Percentiles rank a stretch among this genome's conserved stretches.
phyloP scores from a whole-genome alignment of 192 early-diverging fungal species.

The Coemansia sp. region DNA sequence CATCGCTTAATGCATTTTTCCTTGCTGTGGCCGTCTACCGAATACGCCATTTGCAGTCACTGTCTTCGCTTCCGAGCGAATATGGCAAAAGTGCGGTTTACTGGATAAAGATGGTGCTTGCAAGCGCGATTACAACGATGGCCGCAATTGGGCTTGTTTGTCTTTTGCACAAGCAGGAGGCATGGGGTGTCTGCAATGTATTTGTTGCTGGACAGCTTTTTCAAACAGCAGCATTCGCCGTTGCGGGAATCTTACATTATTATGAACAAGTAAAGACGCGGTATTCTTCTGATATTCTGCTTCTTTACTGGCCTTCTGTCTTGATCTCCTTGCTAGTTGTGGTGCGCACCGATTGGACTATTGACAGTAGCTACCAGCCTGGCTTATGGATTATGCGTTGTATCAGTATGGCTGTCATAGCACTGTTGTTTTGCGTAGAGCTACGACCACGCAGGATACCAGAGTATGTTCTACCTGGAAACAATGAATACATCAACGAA shows the following conservation, averaged over 20 bases:
- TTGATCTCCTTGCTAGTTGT: conserved; percentile 8
- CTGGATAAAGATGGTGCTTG: conserved; percentile 19
- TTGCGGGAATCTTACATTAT: conserved; percentile 16
- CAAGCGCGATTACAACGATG: not conserved
- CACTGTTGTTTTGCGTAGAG: conserved; percentile 20
- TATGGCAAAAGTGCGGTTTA: conserved; percentile 10
- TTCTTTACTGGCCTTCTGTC: conserved; percentile 26
- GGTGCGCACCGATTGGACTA: conserved; percentile 18
- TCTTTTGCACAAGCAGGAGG: not conserved
- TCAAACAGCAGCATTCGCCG: conserved; percentile 9
- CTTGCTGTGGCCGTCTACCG: conserved; percentile 9
- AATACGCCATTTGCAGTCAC: not conserved
- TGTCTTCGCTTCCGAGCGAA: not conserved
- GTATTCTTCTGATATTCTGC: conserved; percentile 17
- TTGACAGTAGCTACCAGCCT: not conserved
- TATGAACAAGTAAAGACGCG: conserved; percentile 23
- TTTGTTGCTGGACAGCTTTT: conserved; percentile 13
- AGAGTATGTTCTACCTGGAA: conserved; percentile 17
- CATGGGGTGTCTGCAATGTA: conserved; percentile 3
- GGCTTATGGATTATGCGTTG: conserved; percentile 7
- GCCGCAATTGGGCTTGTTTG: conserved; percentile 8
- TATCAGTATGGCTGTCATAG: conserved; percentile 3
- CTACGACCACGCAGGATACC: conserved; percentile 21
- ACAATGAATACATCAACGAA: conserved; percentile 1
- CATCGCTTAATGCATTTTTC: conserved; percentile 18